phyloP scores from a whole-genome alignment of 2,329 filamentous ascomycete species.

The Cercospora brassicicola region DNA sequence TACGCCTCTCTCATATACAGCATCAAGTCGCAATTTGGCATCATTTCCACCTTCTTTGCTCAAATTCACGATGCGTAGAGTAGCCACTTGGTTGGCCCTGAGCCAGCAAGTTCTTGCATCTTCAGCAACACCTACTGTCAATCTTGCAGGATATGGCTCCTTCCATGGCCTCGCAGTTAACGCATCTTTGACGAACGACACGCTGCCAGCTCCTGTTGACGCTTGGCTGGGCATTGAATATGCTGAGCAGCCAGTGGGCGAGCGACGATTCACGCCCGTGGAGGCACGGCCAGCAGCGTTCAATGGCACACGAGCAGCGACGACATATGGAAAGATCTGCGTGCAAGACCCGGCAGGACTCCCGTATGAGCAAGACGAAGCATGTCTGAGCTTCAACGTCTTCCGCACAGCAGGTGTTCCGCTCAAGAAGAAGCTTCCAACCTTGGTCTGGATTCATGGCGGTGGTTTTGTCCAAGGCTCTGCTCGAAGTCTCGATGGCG shows the following conservation, averaged over 20 bases:
- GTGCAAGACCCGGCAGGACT: conserved; percentile 16
- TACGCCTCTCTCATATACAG: not conserved
- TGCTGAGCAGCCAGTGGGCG: conserved; percentile 47
- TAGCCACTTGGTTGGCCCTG: conserved; percentile 28
- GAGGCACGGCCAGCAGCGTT: conserved; percentile 33
- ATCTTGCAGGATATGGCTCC: conserved; percentile 19
- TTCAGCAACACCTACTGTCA: conserved; percentile 14
- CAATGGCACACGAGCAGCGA: conserved; percentile 10
- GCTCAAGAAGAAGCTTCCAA: conserved; percentile 49
- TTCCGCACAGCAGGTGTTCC: conserved; percentile 44
- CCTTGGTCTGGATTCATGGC: conserved; percentile 62
- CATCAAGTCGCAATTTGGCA: not conserved
- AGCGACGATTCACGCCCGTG: conserved; percentile 53
- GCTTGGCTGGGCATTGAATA: conserved; percentile 47
- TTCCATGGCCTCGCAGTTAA: conserved; percentile 24
- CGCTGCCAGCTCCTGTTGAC: conserved; percentile 24
- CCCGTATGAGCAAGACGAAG: conserved; percentile 43
- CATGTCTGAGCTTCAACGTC: conserved; percentile 62
- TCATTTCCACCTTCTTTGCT: not conserved
- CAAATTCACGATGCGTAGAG: conserved; percentile 5
- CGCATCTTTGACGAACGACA: conserved; percentile 16
- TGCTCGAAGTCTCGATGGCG: conserved; percentile 60
- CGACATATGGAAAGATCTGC: conserved; percentile 26
- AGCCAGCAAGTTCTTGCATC: conserved; percentile 30
- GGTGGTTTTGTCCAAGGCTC: conserved; percentile 54